Percentiles rank a stretch among this genome's conserved stretches.
phyloP scores from a whole-genome alignment of 257 asterid species.

The Nicotiana knightiana region DNA sequence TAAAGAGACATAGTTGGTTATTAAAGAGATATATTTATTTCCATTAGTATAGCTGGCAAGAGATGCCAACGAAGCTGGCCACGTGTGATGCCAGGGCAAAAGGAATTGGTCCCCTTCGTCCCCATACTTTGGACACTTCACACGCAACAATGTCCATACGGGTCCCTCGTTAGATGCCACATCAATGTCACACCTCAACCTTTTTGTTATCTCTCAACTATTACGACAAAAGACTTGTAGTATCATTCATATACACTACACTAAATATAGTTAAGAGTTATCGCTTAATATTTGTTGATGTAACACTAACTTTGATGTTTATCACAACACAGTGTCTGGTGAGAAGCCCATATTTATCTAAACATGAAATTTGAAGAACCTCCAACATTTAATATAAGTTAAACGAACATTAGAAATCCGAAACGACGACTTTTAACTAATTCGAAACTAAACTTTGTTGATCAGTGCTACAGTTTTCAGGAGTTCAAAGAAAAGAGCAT shows the following conservation, averaged over 20 bases:
- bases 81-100: constrained; percentile 28
- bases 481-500: no score
- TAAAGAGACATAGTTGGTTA: no score
- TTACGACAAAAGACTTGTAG: not conserved
- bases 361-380: not conserved
- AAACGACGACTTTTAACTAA: no score
- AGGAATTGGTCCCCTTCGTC: constrained; percentile 16
- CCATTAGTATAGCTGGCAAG: not conserved
- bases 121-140: constrained; percentile 21
- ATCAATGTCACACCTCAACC: not conserved
- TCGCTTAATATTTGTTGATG: not conserved
- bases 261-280: not conserved
- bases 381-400: no score
- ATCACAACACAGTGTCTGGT: not conserved
- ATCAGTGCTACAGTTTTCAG: no score
- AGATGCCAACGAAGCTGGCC: constrained; percentile 10
- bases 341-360: not conserved
- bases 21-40: not conserved
- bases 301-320: not conserved
- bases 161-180: constrained; percentile 4
- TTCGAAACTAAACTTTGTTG: no score
- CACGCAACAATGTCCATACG: constrained; percentile 26
- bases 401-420: no score
- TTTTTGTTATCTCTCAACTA: not conserved
- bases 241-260: no score